Percentiles rank a stretch among this genome's conserved stretches.
Evolutionary conservation across 1,284 basidiomycete genomes (phyloP).

Genomic region (Cryptococcus sp.): DNA sequence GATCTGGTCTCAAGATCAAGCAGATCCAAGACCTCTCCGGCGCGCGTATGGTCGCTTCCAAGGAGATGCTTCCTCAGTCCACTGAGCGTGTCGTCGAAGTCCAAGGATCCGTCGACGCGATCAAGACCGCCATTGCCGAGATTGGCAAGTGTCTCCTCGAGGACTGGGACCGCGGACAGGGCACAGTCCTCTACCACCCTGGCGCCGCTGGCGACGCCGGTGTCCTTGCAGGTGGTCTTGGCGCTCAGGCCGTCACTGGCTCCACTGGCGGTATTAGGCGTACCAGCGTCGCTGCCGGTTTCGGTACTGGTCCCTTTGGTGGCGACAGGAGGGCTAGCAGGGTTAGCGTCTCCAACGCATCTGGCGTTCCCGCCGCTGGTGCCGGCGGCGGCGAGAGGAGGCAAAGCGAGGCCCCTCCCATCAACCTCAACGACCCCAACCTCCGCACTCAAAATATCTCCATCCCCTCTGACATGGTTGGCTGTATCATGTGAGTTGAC

Average conservation of each 20-base stretch:
- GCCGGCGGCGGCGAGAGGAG: slow-evolving; percentile 32
- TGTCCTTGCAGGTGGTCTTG: slow-evolving; percentile 57
- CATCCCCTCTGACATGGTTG: slow-evolving; percentile 98
- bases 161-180: slow-evolving; percentile 91
- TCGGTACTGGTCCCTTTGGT: slow-evolving; percentile 33
- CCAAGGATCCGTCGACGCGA: slow-evolving; percentile 86
- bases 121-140: slow-evolving; percentile 87
- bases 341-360: slow-evolving; percentile 30
- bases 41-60: slow-evolving; percentile 95
- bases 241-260: slow-evolving; percentile 52
- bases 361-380: slow-evolving; percentile 22
- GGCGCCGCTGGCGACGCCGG: slow-evolving; percentile 73
- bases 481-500: slow-evolving; percentile 73
- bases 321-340: slow-evolving; percentile 27
- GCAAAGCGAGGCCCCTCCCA: slow-evolving; percentile 57
- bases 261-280: slow-evolving; percentile 54
- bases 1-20: slow-evolving; percentile 97
- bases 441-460: slow-evolving; percentile 98
- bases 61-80: slow-evolving; percentile 98
- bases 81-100: slow-evolving; percentile 98
- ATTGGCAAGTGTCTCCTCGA: slow-evolving; percentile 94
- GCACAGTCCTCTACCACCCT: slow-evolving; percentile 94
- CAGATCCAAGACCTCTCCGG: slow-evolving; percentile 98
- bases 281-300: slow-evolving; percentile 44
- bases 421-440: slow-evolving; percentile 63